A percentile compares a stretch with the other conserved stretches of the same genome.
These are phyloP conservation scores for Pichia sp. DNA, from an alignment of 1,139 yeast species.

Conservation along the genomic window DNA sequence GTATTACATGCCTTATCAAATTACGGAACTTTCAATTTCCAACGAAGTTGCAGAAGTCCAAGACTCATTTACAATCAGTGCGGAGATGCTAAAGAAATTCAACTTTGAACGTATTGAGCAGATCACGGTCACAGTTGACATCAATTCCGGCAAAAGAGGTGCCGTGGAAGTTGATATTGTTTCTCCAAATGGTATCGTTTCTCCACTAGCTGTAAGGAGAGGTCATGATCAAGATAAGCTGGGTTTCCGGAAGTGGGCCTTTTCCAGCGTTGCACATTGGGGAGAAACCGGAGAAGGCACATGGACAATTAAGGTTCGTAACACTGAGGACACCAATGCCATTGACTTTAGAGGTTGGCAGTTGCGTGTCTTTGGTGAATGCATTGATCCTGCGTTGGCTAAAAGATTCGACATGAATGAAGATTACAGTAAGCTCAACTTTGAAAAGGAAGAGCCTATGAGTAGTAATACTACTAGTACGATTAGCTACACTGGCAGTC, in stretches of 20 bases:
- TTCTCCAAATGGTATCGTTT: conserved; percentile 72
- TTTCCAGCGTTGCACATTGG: conserved; percentile 99
- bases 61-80: conserved; percentile 42
- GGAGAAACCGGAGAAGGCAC: conserved; percentile 80
- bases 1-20: conserved; percentile 50
- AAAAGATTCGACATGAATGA: conserved; percentile 41
- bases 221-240: conserved; percentile 47
- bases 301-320: conserved; percentile 70
- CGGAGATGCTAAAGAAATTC: conserved; percentile 46
- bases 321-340: conserved; percentile 36
- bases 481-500: background rate
- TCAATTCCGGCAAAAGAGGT: conserved; percentile 66
- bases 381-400: conserved; percentile 59
- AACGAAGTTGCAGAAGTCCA: conserved; percentile 24
- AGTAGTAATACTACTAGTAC: background rate
- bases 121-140: conserved; percentile 73
- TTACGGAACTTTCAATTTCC: conserved; percentile 31
- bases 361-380: conserved; percentile 77
- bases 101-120: conserved; percentile 80
- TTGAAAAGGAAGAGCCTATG: conserved; percentile 10
- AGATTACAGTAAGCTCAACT: conserved; percentile 40
- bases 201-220: conserved; percentile 75
- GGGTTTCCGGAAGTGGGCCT: conserved; percentile 83
- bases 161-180: conserved; percentile 57
- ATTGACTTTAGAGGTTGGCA: conserved; percentile 66